phyloP scores from a whole-genome alignment of 139 green algal genomes.

The Chlamydomonas incerta region DNA sequence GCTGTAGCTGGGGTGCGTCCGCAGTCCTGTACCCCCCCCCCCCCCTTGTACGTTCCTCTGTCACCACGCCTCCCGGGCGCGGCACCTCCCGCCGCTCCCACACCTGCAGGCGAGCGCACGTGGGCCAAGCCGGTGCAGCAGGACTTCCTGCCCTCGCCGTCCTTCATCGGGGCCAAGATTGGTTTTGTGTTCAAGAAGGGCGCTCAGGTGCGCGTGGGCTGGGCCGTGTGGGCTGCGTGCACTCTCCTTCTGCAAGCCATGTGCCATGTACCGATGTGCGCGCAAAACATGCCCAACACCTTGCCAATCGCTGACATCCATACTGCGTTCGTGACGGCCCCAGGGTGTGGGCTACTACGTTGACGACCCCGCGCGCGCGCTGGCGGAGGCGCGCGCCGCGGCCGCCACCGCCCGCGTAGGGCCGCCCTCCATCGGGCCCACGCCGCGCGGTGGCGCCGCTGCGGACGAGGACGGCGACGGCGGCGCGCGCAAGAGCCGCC shows the following conservation, averaged over 20 bases:
- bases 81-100: no score
- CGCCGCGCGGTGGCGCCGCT: not conserved
- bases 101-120: slow-evolving; percentile 45
- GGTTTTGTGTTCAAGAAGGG: slow-evolving; percentile 82
- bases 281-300: no score
- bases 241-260: no score
- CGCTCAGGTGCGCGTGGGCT: slow-evolving; percentile 26
- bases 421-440: not conserved
- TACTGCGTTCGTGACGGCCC: no score
- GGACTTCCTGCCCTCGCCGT: slow-evolving; percentile 45
- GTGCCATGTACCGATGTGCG: no score
- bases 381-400: not conserved
- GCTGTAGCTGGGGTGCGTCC: no score
- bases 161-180: slow-evolving; percentile 64
- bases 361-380: slow-evolving; percentile 18
- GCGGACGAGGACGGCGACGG: not conserved
- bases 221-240: no score
- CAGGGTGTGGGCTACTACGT: slow-evolving; percentile 59
- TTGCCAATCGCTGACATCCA: no score
- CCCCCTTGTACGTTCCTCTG: no score
- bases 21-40: no score
- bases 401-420: no score
- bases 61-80: no score
- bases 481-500: slow-evolving; percentile 21
- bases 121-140: slow-evolving; percentile 22